Base-by-base conservation (phyloP, 805 yeast genomes). In the Kodamaea sagamina region DNA sequence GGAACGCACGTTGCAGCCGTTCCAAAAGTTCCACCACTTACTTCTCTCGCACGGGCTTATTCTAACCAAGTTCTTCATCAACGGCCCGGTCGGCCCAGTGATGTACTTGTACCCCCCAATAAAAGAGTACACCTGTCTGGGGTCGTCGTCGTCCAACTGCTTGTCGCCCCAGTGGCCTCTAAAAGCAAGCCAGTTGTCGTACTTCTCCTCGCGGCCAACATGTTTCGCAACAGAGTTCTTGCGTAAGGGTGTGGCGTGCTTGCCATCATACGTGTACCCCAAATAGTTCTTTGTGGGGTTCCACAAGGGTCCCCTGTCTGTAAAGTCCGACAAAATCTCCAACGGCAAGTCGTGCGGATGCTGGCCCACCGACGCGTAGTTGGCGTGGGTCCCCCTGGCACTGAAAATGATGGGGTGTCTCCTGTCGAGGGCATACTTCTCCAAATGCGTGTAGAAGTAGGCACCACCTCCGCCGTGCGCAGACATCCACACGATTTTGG, bases 401-500 rank as follows among this genome's bases (percentile, higher is more conserved):
- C 93, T 79, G 62, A 86, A 93, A 0, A 93, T 77, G 15, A 89
- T 75, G 0, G 98, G 97, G 51, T 71, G 75, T 5, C 55, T 59
- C 6, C 63, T 52, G 39, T 68, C 70, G 16, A 60, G 53, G 39
- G 70, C 75, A 47, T 76, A 69, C 54, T 81, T 83, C 58, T 89
- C 96, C 42, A 90, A 63, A 17, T 88, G 84, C n/a, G 77, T 72
- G 60, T 82, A 90, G 48, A 75, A 74, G 59, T 84, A 92, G 0
- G 96, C 97, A 22, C 89, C 84, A 6, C 99, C 99, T 9, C 98
- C 97, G 1, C 97, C 96, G 63, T 92, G 99, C 0, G 97, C 98
- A 21, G 95, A 84, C 95, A 93, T 86, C 98, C 98, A 92, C 15
- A 90, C 80, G 41, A 85, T 77, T 9, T 82, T 72, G 0, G 99